Conservation (phyloP, 352 stramenopile species). For the Pythium dissotocum region DNA sequence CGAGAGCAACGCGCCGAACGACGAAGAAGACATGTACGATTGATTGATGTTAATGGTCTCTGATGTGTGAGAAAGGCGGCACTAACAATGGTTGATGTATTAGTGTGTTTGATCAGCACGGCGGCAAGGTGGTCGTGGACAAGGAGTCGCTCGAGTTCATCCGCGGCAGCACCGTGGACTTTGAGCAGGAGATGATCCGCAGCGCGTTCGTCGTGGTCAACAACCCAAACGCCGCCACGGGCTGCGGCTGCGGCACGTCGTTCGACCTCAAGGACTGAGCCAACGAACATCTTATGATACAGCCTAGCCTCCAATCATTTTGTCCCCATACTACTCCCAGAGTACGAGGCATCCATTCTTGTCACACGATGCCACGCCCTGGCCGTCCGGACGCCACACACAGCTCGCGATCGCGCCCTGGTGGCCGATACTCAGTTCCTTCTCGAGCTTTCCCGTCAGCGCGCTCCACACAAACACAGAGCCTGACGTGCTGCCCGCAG, state of each 20-base stretch:
- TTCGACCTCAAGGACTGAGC: conserved; percentile 96
- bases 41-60: background rate
- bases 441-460: conserved; percentile 48
- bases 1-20: conserved; percentile 55
- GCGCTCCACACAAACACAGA: conserved; percentile 70
- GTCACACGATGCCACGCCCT: conserved; percentile 69
- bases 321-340: conserved; percentile 46
- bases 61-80: background rate
- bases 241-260: conserved; percentile 96
- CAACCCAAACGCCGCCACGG: conserved; percentile 96
- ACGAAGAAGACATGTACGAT: conserved; percentile 53
- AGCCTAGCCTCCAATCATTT: conserved; percentile 1
- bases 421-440: conserved; percentile 56
- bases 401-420: conserved; percentile 76
- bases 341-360: conserved; percentile 84
- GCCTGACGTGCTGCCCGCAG: conserved; percentile 54
- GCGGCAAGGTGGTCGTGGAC: conserved; percentile 89
- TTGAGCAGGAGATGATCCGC: conserved; percentile 97
- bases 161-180: conserved; percentile 94
- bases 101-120: conserved; percentile 88
- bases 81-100: background rate
- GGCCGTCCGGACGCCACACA: conserved; percentile 69
- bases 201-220: conserved; percentile 95
- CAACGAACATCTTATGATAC: background rate
- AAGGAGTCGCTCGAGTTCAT: conserved; percentile 94